Evolutionary conservation across 1,284 basidiomycete species (phyloP).

Genomic region (Trichosporon coremiiforme): DNA sequence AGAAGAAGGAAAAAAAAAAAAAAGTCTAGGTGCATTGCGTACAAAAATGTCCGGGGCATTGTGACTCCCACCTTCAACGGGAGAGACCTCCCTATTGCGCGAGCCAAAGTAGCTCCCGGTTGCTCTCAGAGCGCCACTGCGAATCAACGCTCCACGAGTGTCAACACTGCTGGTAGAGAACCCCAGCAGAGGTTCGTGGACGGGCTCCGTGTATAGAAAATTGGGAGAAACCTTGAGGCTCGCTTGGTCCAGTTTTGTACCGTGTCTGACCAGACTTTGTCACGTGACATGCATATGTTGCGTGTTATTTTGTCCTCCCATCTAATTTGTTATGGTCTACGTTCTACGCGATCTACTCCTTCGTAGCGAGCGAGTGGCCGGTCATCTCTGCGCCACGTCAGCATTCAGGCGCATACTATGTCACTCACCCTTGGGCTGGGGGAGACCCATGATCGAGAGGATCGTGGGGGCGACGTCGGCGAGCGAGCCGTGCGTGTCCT

Average conservation of each 20-base stretch:
- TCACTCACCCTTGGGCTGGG: slow-evolving; percentile 46
- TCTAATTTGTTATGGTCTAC: slow-evolving; percentile 12
- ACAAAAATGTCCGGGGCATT: slow-evolving; percentile 30
- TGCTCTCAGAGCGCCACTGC: slow-evolving; percentile 28
- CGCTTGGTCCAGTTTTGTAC: not conserved
- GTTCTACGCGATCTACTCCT: slow-evolving; percentile 20
- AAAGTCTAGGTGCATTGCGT: not conserved
- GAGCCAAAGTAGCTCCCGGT: slow-evolving; percentile 35
- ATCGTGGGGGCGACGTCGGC: slow-evolving; percentile 87
- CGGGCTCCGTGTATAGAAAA: slow-evolving; percentile 28
- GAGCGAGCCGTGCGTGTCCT: slow-evolving; percentile 66
- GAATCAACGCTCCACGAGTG: slow-evolving; percentile 25
- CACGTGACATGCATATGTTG: slow-evolving; percentile 23
- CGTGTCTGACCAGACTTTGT: not conserved
- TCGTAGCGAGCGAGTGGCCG: slow-evolving; percentile 30
- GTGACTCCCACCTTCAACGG: slow-evolving; percentile 32
- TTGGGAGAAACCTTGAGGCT: slow-evolving; percentile 26
- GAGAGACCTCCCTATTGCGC: slow-evolving; percentile 23
- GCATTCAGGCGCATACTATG: not conserved
- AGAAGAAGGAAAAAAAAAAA: too few relatives aligned
- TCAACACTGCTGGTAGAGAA: slow-evolving; percentile 24
- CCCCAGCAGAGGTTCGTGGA: slow-evolving; percentile 29
- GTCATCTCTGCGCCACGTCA: slow-evolving; percentile 27
- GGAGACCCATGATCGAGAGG: slow-evolving; percentile 67
- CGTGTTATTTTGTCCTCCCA: slow-evolving; percentile 9